These are phyloP conservation scores for Stylosanthes scabra DNA, from an alignment of 331 rosid species.

Conservation along the genomic window DNA sequence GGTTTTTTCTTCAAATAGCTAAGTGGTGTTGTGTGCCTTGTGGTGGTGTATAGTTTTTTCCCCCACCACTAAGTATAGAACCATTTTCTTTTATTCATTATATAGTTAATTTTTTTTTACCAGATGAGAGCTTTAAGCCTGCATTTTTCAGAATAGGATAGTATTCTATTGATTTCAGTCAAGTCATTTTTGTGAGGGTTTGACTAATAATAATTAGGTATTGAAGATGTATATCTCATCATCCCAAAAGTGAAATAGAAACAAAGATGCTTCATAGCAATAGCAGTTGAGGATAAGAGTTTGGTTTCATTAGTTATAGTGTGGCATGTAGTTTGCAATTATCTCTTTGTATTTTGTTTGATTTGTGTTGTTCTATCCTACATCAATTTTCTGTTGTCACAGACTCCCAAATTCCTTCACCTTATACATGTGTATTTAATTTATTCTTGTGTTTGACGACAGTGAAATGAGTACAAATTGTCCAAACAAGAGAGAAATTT, in stretches of 20 bases:
- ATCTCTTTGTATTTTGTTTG: not conserved
- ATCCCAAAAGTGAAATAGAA: not conserved
- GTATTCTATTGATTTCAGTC: conserved; percentile 56
- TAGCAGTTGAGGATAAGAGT: conserved; percentile 14
- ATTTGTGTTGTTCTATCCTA: conserved; percentile 14
- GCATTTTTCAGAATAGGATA: conserved; percentile 22
- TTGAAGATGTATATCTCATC: not conserved
- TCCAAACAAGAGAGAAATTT: too few species aligned
- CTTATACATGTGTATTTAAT: too few species aligned
- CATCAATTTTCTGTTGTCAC: conserved; percentile 14
- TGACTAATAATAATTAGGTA: conserved; percentile 21
- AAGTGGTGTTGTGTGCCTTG: conserved; percentile 75
- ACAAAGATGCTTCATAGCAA: too few species aligned
- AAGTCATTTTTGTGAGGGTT: conserved; percentile 38
- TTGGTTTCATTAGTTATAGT: not conserved
- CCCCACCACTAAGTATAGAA: not conserved
- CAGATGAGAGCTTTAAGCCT: conserved; percentile 11
- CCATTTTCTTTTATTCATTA: not conserved
- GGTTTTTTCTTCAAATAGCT: conserved; percentile 69
- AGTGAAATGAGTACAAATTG: too few species aligned
- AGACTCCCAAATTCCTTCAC: not conserved
- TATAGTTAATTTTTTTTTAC: conserved; percentile 7
- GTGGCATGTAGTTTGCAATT: conserved; percentile 15
- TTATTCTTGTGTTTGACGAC: too few species aligned
- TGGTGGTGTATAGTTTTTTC: conserved; percentile 58